These are phyloP conservation scores for Claviceps lovelessii DNA, from an alignment of 2,329 filamentous ascomycete genomes.

Conservation along the genomic window DNA sequence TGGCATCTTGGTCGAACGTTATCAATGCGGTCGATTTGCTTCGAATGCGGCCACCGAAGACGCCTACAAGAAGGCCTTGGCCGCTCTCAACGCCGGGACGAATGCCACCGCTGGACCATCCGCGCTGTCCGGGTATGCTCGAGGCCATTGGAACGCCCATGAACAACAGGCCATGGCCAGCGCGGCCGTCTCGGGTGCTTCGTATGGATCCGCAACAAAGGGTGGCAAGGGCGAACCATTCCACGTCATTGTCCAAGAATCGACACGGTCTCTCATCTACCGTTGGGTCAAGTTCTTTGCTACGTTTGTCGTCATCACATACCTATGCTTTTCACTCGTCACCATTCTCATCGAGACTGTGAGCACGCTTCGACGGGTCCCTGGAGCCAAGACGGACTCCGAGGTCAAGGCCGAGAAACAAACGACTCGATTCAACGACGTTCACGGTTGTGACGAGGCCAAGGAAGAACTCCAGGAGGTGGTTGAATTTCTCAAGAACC, in stretches of 20 bases:
- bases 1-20: constrained; percentile 79
- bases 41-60: constrained; percentile 64
- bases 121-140: constrained; percentile 10
- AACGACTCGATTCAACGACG: constrained; percentile 78
- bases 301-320: constrained; percentile 64
- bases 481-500: constrained; percentile 89
- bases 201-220: constrained; percentile 20
- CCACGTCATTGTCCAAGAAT: constrained; percentile 91
- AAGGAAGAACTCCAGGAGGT: constrained; percentile 97
- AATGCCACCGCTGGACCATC: constrained; percentile 13
- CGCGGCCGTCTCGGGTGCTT: constrained; percentile 12
- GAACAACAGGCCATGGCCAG: constrained; percentile 18
- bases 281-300: constrained; percentile 82
- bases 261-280: constrained; percentile 63
- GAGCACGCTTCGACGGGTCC: constrained; percentile 59
- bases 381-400: constrained; percentile 56
- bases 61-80: constrained; percentile 62
- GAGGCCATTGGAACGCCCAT: constrained; percentile 16
- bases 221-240: constrained; percentile 75
- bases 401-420: constrained; percentile 90
- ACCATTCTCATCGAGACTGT: constrained; percentile 73
- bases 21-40: constrained; percentile 74
- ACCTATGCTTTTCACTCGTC: constrained; percentile 64
- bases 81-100: constrained; percentile 17
- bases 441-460: constrained; percentile 94